These are phyloP conservation scores for Agaricus subrufescens DNA, from an alignment of 768 basidiomycete genomes.

Conservation along the genomic window DNA sequence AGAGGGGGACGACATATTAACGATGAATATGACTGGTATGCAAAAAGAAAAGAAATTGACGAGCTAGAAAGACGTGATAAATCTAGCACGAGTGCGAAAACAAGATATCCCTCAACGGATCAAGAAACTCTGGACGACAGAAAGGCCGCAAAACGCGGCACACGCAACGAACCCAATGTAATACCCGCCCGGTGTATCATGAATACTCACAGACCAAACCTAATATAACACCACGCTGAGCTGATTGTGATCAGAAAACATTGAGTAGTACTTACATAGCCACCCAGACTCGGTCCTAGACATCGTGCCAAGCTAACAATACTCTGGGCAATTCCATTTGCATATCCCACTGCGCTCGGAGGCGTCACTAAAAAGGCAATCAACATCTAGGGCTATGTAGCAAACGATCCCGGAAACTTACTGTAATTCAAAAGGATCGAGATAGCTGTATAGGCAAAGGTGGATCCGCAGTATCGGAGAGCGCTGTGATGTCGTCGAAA, in stretches of 20 bases:
- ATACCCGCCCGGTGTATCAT: constrained; percentile 65
- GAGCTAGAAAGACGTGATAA: neutral
- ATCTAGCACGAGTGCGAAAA: constrained; percentile 2
- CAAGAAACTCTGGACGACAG: constrained; percentile 68
- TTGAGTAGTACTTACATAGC: constrained; percentile 51
- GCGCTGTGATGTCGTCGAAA: constrained; percentile 44
- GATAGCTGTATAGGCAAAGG: constrained; percentile 88
- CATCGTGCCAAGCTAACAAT: constrained; percentile 92
- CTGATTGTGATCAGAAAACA: neutral
- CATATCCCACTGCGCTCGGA: constrained; percentile 80
- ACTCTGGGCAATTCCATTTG: constrained; percentile 95
- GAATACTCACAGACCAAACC: constrained; percentile 74
- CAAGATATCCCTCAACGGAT: constrained; percentile 46
- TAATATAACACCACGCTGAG: constrained; percentile 22
- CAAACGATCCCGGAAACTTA: constrained; percentile 22
- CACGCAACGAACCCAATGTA: constrained; percentile 71
- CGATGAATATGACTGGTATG: neutral
- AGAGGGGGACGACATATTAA: too few species aligned
- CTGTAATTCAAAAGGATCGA: constrained; percentile 86
- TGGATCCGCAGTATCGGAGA: constrained; percentile 80
- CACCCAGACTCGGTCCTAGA: constrained; percentile 81
- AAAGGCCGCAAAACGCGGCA: constrained; percentile 52
- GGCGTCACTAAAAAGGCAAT: constrained; percentile 68
- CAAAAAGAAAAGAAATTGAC: neutral
- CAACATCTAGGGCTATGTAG: constrained; percentile 4